Base-by-base conservation (phyloP, 179 eudicot species). In the Amaranthus tricolor region DNA sequence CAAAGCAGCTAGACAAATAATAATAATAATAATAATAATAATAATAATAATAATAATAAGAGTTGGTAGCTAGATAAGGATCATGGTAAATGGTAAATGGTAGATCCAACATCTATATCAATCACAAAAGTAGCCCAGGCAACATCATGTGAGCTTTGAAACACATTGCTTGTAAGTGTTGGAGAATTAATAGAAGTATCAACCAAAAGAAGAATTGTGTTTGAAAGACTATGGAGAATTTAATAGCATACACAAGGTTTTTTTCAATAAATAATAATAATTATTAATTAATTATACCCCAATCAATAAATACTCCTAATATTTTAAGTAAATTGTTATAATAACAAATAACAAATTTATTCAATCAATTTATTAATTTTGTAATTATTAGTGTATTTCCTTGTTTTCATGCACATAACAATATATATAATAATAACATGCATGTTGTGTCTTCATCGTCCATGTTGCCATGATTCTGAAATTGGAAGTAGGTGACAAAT, bases 401-500 rank as follows among this genome's bases (percentile, higher is more conserved):
- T 5, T 11, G 6, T 47, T 47, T 48, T 31, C 7, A 47, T n/a
- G 19, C 6, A 5, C 7, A 7, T 19, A 40, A 15, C 55, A 31
- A 54, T 40, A 55, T 49, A 70, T 11, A 54, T 17, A 13, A 14
- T n/a, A 20, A 61, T 45, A 43, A 64, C 50, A 72, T 57, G 77
- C 74, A 79, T 66, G 76, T 68, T 79, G 70, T 9, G 54, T 79
- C 80, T 31, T 52, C 76, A 77, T 77, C 80, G 68, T 19, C 83
- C 81, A 83, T 76, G 88, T 85, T 83, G 74, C 50, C 5, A 0
- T 59, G 76, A 56, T 51, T 72, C 62, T 55, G 80, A 83, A 52
- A 55, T 78, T 75, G 74, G 59, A 43, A 74, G 76, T 70, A 79
- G 48, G 31, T 70, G 78, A 77, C 86, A 83, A 83, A 55, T 65